A percentile compares a stretch with the other conserved stretches of the same genome.
Conservation (phyloP, 208 protist genomes). For the Crithidia fasciculata region DNA sequence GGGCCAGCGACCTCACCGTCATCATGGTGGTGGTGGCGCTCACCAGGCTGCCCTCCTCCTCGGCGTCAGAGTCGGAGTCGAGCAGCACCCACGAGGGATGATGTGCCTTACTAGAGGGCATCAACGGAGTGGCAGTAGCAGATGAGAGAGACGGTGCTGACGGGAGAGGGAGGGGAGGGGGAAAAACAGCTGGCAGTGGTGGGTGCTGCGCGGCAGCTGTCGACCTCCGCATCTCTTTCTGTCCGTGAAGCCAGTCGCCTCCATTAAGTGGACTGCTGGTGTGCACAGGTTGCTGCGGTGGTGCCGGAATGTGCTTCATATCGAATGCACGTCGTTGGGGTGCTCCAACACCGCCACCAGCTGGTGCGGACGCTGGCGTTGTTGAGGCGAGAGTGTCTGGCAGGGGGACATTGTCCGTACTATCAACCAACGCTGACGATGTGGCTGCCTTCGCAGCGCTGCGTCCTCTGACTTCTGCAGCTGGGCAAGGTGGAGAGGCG, state of each 20-base stretch:
- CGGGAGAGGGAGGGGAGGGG: background rate
- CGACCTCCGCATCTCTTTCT: too few species aligned
- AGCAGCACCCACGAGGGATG: constrained; percentile 13
- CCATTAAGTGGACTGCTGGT: too few species aligned
- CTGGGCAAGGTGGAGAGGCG: background rate
- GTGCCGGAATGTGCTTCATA: too few species aligned
- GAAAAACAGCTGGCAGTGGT: background rate
- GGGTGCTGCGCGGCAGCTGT: too few species aligned
- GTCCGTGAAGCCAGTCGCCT: too few species aligned
- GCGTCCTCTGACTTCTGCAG: too few species aligned
- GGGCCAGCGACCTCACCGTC: background rate
- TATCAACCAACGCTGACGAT: background rate
- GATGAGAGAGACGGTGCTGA: background rate
- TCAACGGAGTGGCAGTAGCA: background rate
- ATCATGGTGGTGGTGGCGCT: background rate
- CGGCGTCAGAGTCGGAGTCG: background rate
- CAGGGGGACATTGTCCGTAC: too few species aligned
- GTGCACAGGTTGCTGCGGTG: too few species aligned
- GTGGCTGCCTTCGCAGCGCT: background rate
- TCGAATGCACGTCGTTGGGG: too few species aligned
- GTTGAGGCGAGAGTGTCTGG: too few species aligned
- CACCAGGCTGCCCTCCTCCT: background rate
- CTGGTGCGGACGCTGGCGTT: too few species aligned
- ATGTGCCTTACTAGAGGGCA: background rate
- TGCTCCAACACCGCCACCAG: too few species aligned